These are phyloP conservation scores for Tetrahymena thermophila DNA, from an alignment of 73 alveolate species.

Conservation along the genomic window DNA sequence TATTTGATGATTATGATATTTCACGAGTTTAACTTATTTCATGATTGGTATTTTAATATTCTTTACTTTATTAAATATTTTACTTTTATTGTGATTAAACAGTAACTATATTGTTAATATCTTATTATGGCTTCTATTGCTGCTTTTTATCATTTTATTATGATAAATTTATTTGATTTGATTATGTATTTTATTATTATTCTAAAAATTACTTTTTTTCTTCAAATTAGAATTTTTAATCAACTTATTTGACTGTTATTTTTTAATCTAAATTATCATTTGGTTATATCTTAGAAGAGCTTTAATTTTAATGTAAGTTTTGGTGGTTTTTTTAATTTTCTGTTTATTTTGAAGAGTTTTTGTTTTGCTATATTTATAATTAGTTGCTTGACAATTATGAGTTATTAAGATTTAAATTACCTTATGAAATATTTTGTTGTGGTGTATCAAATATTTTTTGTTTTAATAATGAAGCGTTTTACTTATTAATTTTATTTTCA, in stretches of 20 bases:
- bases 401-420: background rate
- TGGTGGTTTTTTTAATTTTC: background rate
- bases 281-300: background rate
- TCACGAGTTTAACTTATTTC: background rate
- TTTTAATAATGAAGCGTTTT: background rate
- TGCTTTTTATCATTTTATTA: background rate
- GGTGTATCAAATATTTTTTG: background rate
- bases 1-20: background rate
- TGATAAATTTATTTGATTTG: background rate
- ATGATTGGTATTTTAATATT: too few species aligned
- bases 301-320: too few species aligned
- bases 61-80: too few species aligned
- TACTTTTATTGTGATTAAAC: too few species aligned
- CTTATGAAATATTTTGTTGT: background rate
- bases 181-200: too few species aligned
- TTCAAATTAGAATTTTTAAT: too few species aligned
- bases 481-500: background rate
- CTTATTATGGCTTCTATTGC: too few species aligned
- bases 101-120: too few species aligned
- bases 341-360: too few species aligned
- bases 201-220: too few species aligned
- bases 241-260: background rate
- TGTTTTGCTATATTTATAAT: background rate
- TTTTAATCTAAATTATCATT: background rate
- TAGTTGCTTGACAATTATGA: background rate